Percentiles rank a stretch among this genome's conserved stretches.
These are phyloP conservation scores for Chrysanthemum seticuspe DNA, from an alignment of 129 eudicot species.

Conservation along the genomic window DNA sequence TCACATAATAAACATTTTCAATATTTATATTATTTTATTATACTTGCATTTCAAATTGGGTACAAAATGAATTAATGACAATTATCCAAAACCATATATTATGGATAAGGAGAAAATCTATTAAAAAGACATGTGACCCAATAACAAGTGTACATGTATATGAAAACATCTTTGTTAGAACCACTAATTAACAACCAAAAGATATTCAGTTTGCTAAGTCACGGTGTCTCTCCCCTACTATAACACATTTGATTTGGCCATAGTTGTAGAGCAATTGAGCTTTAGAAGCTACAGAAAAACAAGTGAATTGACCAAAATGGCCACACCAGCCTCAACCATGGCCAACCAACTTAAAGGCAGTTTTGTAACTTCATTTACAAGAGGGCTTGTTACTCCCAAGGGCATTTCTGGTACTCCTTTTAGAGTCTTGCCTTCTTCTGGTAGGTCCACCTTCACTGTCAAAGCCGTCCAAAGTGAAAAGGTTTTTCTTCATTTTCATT, in stretches of 20 bases:
- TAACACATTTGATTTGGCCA: slow-evolving; percentile 26
- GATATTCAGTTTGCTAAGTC: slow-evolving; percentile 27
- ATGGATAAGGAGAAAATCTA: slow-evolving; percentile 32
- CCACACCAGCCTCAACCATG: slow-evolving; percentile 57
- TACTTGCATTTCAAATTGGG: too few species aligned
- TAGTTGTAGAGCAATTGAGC: slow-evolving; percentile 11
- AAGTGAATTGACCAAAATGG: slow-evolving; percentile 35
- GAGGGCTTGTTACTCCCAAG: slow-evolving; percentile 56
- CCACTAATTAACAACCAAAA: slow-evolving; percentile 21
- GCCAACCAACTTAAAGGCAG: slow-evolving; percentile 81
- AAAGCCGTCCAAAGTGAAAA: slow-evolving; percentile 70
- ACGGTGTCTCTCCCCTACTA: slow-evolving; percentile 23
- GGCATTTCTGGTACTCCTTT: slow-evolving; percentile 83
- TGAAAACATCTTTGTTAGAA: slow-evolving; percentile 17
- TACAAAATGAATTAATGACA: too few species aligned
- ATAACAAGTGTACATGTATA: slow-evolving; percentile 29
- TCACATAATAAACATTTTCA: too few species aligned
- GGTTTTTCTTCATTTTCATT: slow-evolving; percentile 37
- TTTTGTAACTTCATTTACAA: slow-evolving; percentile 49
- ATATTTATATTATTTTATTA: too few species aligned
- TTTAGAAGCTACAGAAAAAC: neutral
- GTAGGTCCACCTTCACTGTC: slow-evolving; percentile 46
- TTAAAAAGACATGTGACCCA: slow-evolving; percentile 18
- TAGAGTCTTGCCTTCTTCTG: slow-evolving; percentile 53
- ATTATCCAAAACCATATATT: slow-evolving; percentile 9